phyloP scores from a whole-genome alignment of 768 basidiomycete genomes.

The Peribolospora kevripleyi region DNA sequence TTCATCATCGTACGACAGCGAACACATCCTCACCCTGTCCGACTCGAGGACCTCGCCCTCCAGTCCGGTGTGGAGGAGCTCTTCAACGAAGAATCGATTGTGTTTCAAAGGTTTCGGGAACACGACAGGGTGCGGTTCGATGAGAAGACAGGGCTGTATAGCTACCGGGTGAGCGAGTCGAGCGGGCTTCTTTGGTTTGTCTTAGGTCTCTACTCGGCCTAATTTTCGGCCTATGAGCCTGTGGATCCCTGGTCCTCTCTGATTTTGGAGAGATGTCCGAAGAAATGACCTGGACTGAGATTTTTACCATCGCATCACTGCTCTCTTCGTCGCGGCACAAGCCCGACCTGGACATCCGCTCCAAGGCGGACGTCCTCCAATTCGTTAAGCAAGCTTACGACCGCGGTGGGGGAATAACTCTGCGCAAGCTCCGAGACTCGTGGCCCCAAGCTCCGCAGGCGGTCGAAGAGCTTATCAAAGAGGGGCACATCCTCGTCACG shows the following conservation, averaged over 20 bases:
- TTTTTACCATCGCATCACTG: too few species aligned
- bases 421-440: constrained; percentile 62
- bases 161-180: constrained; percentile 41
- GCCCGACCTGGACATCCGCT: constrained; percentile 70
- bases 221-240: background rate
- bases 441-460: constrained; percentile 70
- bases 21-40: constrained; percentile 41
- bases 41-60: constrained; percentile 66
- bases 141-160: constrained; percentile 59
- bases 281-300: too few species aligned
- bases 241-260: too few species aligned
- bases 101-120: constrained; percentile 54
- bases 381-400: constrained; percentile 68
- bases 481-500: constrained; percentile 70
- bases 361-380: constrained; percentile 54
- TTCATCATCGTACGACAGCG: constrained; percentile 20
- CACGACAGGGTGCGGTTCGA: constrained; percentile 63
- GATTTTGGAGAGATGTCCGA: too few species aligned
- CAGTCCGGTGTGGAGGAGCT: constrained; percentile 46
- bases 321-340: constrained; percentile 14
- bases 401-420: constrained; percentile 60
- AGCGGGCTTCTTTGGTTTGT: background rate
- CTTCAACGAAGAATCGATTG: constrained; percentile 30
- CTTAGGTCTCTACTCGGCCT: background rate
- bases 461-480: constrained; percentile 69